Conservation (phyloP, 2,329 filamentous ascomycete species). For the Botrytis fabae region DNA sequence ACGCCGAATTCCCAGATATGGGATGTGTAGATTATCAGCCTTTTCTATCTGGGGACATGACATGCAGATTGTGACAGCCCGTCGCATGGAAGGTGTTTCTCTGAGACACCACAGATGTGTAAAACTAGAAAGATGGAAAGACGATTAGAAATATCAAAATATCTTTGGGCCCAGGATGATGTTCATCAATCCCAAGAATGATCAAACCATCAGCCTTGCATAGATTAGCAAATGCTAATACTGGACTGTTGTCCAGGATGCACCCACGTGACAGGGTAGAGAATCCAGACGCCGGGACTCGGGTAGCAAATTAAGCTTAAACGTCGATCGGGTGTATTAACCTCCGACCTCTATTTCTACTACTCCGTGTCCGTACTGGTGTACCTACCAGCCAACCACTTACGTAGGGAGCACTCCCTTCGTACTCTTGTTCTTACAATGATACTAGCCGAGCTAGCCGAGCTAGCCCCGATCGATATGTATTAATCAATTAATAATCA, state of each 20-base stretch:
- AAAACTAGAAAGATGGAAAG: background rate
- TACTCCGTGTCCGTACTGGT: background rate
- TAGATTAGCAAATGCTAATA: background rate
- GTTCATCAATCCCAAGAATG: background rate
- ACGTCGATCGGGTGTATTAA: background rate
- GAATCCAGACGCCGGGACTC: background rate
- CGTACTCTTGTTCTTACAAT: background rate
- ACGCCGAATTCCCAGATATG: background rate
- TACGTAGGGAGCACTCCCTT: background rate
- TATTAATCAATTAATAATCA: background rate
- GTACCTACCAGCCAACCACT: background rate
- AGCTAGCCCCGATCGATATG: background rate
- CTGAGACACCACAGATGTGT: background rate
- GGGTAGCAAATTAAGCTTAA: background rate
- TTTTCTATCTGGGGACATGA: background rate
- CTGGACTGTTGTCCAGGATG: background rate
- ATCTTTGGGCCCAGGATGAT: background rate
- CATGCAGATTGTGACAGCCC: background rate
- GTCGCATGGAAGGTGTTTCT: background rate
- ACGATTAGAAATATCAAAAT: background rate
- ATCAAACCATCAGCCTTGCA: slow-evolving; percentile 13
- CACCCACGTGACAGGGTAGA: background rate
- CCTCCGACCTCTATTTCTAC: background rate
- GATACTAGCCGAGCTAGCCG: background rate
- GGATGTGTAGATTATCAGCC: background rate